Base-by-base conservation (phyloP, 768 basidiomycete genomes). In the Naganishia vaughanmartiniae region DNA sequence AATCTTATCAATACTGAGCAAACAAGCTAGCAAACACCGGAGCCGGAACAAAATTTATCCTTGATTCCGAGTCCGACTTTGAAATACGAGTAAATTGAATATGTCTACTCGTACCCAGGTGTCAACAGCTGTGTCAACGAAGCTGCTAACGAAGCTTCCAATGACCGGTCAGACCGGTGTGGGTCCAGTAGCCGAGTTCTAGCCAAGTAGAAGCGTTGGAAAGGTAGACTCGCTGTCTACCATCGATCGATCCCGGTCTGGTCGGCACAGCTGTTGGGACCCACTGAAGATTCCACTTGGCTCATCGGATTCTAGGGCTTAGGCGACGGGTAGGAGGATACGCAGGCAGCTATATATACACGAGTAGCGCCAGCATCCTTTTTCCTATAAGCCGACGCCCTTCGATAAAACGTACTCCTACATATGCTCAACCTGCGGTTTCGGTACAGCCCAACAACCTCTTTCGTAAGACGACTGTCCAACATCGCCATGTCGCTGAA, bases 351-450 rank as follows among this genome's bases (percentile, higher is more conserved):
- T n/a, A 51, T 51, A 24, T 51, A 51, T 51, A 51, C 19, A 51
- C 19, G 48, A 21, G 12, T 51, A 51, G 48, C 48, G 48, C 24
- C 48, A 51, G 48, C 24, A 51, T 51, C 48, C 48, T 51, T 51
- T 26, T 51, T n/a, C 42, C 17, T 15, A 42, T 42, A 42, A 42
- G 42, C 42, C 42, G 17, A 42, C 5, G 42, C 15, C 15, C 42
- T 42, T 15, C 2, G 42, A 9, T 15, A 51, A 1, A 26, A 6
- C 48, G 48, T 51, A 24, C 24, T 26, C 21, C 6, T 26, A n/a
- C n/a, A n/a, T n/a, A 63, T 63, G 60, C 60, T 63, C 19, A 39
- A n/a, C 17, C 39, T 42, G 24, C 60, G 39, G 24, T 63, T 4
- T 42, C 60, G 60, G 28, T 26, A 45, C n/a, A 26, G 39, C n/a